phyloP scores from a whole-genome alignment of 345 rosid species.

The Erysimum cheiranthoides region DNA sequence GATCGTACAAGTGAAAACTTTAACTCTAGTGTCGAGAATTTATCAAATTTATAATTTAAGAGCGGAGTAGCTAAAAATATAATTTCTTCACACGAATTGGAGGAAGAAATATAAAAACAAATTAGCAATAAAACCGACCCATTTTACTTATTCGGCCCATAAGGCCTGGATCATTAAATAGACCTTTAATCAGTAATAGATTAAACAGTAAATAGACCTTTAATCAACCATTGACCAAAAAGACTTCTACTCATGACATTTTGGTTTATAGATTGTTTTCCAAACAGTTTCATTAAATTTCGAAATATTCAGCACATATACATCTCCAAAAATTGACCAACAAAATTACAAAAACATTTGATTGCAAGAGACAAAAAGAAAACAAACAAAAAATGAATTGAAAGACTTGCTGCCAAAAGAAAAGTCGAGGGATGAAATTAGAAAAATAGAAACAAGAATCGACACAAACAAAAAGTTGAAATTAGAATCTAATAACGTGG shows the following conservation, averaged over 20 bases:
- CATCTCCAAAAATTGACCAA: neutral
- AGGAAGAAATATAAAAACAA: neutral
- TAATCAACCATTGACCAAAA: neutral
- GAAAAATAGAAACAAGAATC: slow-evolving; percentile 13
- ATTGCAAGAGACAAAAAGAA: neutral
- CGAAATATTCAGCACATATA: slow-evolving; percentile 6
- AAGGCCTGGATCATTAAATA: neutral
- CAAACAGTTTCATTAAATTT: neutral
- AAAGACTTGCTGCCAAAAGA: slow-evolving; percentile 3
- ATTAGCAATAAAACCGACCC: neutral
- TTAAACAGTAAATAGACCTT: too few relatives aligned
- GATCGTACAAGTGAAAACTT: slow-evolving; percentile 23
- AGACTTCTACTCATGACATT: neutral
- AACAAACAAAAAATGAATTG: neutral
- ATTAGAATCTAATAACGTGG: slow-evolving; percentile 24
- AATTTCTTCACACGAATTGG: neutral
- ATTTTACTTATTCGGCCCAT: neutral
- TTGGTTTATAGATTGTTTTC: too few relatives aligned
- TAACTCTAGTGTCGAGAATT: neutral
- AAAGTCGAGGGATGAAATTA: slow-evolving; percentile 7
- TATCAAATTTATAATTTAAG: slow-evolving; percentile 31
- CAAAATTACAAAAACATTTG: neutral
- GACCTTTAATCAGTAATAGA: too few relatives aligned
- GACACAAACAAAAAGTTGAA: neutral
- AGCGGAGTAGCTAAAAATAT: too few relatives aligned